Evolutionary conservation across 2,329 filamentous ascomycete species (phyloP).

Genomic region (Fusarium begoniae): DNA sequence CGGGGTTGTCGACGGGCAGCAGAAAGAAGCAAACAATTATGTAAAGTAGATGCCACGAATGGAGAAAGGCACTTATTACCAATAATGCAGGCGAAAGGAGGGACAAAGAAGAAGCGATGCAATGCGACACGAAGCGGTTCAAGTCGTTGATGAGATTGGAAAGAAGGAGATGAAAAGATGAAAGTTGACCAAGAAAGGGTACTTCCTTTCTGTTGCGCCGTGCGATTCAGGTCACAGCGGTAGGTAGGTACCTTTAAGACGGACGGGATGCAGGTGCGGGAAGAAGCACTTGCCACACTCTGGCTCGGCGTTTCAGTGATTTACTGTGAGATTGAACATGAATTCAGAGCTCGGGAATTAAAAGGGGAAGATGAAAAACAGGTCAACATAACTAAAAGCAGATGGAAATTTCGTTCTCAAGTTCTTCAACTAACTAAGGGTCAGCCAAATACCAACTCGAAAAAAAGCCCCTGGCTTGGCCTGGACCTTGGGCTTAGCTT

Average conservation of each 20-base stretch:
- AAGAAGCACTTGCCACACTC: slow-evolving; percentile 29
- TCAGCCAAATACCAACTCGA: slow-evolving; percentile 5
- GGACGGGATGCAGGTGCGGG: slow-evolving; percentile 16
- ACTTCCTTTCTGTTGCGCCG: slow-evolving; percentile 34
- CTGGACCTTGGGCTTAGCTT: slow-evolving; percentile 5
- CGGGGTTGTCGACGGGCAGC: slow-evolving; percentile 15
- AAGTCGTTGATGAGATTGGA: slow-evolving; percentile 22
- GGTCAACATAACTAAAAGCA: background rate
- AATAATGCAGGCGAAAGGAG: slow-evolving; percentile 26
- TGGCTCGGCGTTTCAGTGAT: slow-evolving; percentile 16
- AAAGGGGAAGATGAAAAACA: background rate
- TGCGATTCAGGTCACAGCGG: slow-evolving; percentile 37
- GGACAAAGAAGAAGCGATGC: slow-evolving; percentile 24
- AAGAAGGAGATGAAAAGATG: slow-evolving; percentile 32
- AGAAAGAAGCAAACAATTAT: slow-evolving; percentile 25
- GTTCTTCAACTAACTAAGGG: background rate
- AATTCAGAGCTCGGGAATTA: background rate
- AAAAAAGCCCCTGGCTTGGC: slow-evolving; percentile 21
- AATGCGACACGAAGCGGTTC: slow-evolving; percentile 1
- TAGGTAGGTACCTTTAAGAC: background rate
- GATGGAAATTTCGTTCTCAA: background rate
- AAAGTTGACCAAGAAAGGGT: slow-evolving; percentile 16
- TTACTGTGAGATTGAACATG: background rate
- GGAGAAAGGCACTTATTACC: slow-evolving; percentile 33
- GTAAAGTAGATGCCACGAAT: slow-evolving; percentile 14